Percentiles rank a stretch among this genome's conserved stretches.
phyloP scores from a whole-genome alignment of 192 early-diverging fungal species.

The Thamnidium elegans region DNA sequence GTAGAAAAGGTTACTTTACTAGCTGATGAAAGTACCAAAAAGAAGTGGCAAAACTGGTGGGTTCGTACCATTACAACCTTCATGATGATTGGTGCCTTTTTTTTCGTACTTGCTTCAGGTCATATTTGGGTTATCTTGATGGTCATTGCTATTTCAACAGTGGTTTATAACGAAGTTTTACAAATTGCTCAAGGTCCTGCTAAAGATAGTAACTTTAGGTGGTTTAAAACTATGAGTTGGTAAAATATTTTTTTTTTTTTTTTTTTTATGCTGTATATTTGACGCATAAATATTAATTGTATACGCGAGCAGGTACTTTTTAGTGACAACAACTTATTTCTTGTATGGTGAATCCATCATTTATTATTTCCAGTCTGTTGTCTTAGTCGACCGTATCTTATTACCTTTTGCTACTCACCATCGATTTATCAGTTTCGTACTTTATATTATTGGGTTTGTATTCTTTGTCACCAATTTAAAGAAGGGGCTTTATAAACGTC shows the following conservation, averaged over 20 bases:
- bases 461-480: slow-evolving; percentile 90
- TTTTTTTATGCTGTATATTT: not conserved
- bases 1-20: slow-evolving; percentile 37
- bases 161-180: slow-evolving; percentile 91
- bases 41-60: slow-evolving; percentile 80
- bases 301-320: slow-evolving; percentile 67
- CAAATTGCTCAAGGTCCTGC: slow-evolving; percentile 81
- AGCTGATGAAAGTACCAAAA: slow-evolving; percentile 41
- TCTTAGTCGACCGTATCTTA: slow-evolving; percentile 81
- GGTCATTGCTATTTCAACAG: slow-evolving; percentile 78
- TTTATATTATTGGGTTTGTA: slow-evolving; percentile 85
- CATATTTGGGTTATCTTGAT: slow-evolving; percentile 81
- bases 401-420: slow-evolving; percentile 87
- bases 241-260: slow-evolving; percentile 14
- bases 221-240: slow-evolving; percentile 91
- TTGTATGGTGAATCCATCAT: slow-evolving; percentile 92
- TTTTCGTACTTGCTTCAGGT: slow-evolving; percentile 69
- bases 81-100: slow-evolving; percentile 87
- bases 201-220: slow-evolving; percentile 81
- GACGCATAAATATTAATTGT: not conserved
- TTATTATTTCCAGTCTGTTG: slow-evolving; percentile 77
- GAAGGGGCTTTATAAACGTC: slow-evolving; percentile 92
- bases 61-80: slow-evolving; percentile 83
- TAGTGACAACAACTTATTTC: slow-evolving; percentile 86
- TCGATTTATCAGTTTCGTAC: slow-evolving; percentile 86